Evolutionary conservation across 2,329 filamentous ascomycete genomes (phyloP).

Genomic region (Colletotrichum sp.): DNA sequence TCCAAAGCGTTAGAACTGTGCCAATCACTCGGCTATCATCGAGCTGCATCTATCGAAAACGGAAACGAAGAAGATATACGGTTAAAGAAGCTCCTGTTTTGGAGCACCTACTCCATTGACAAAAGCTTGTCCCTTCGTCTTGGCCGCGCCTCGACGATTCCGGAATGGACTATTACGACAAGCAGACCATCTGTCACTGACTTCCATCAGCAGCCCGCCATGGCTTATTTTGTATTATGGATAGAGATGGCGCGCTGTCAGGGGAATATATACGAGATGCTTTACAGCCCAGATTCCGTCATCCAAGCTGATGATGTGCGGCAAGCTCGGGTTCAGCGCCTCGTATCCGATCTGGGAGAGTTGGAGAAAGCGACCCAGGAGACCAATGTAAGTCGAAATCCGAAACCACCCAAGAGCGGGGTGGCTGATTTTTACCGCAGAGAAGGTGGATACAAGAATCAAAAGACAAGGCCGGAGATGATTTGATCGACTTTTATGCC

Average conservation of each 20-base stretch:
- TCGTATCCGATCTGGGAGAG: slow-evolving; percentile 34
- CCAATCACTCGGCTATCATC: slow-evolving; percentile 35
- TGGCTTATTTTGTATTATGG: slow-evolving; percentile 49
- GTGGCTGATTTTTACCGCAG: too few species aligned
- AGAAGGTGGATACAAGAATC: background rate
- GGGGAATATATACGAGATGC: slow-evolving; percentile 58
- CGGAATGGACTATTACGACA: slow-evolving; percentile 61
- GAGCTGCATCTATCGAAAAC: slow-evolving; percentile 25
- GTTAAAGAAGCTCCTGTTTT: slow-evolving; percentile 51
- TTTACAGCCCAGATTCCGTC: slow-evolving; percentile 52
- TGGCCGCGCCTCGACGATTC: slow-evolving; percentile 57
- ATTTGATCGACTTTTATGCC: slow-evolving; percentile 37
- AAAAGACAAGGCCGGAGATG: slow-evolving; percentile 13
- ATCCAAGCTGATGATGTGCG: slow-evolving; percentile 36
- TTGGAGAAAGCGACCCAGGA: slow-evolving; percentile 30
- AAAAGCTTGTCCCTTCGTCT: slow-evolving; percentile 61
- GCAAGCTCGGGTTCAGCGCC: slow-evolving; percentile 32
- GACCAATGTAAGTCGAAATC: too few species aligned
- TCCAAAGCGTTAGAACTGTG: slow-evolving; percentile 35
- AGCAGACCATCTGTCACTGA: background rate
- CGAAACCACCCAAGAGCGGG: too few species aligned
- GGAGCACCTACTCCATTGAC: slow-evolving; percentile 61
- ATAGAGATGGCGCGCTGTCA: slow-evolving; percentile 56
- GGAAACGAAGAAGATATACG: slow-evolving; percentile 27
- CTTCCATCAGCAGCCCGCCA: slow-evolving; percentile 16